Conservation (phyloP, 2,329 filamentous ascomycete genomes). For the Fusarium camptoceras region DNA sequence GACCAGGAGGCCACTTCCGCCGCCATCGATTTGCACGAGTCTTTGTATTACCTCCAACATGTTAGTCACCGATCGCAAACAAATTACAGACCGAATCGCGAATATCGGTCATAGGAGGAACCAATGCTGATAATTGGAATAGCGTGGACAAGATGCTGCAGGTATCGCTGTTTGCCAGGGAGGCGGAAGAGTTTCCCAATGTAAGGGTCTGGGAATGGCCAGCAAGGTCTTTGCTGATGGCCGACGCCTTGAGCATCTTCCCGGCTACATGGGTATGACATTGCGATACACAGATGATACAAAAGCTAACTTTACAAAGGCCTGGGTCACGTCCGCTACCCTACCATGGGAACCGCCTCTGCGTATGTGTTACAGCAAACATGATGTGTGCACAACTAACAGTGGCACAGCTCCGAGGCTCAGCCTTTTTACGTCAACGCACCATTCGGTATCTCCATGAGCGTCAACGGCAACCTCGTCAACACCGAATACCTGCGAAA, state of each 20-base stretch:
- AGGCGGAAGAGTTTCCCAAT: conserved; percentile 83
- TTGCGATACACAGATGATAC: conserved; percentile 5
- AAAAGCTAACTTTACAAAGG: conserved; percentile 35
- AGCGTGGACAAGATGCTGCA: conserved; percentile 88
- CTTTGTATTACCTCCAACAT: conserved; percentile 75
- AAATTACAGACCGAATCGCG: neutral
- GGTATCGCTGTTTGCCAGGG: conserved; percentile 82
- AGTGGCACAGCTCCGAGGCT: conserved; percentile 75
- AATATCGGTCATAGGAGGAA: conserved; percentile 23
- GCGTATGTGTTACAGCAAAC: conserved; percentile 45
- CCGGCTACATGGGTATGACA: conserved; percentile 79
- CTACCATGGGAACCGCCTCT: conserved; percentile 83
- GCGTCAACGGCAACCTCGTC: conserved; percentile 89
- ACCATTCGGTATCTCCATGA: conserved; percentile 53
- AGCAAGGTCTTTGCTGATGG: conserved; percentile 81
- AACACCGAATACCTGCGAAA: conserved; percentile 75
- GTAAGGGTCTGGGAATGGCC: conserved; percentile 89
- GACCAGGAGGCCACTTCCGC: conserved; percentile 57
- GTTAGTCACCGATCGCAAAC: conserved; percentile 43
- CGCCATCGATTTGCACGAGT: conserved; percentile 75
- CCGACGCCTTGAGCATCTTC: conserved; percentile 66
- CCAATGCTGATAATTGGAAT: conserved; percentile 47
- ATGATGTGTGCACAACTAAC: conserved; percentile 1
- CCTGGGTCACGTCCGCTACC: conserved; percentile 87
- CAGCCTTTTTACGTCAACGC: conserved; percentile 94